phyloP scores from a whole-genome alignment of 2,329 filamentous ascomycete species.

The Cladophialophora chaetospira region DNA sequence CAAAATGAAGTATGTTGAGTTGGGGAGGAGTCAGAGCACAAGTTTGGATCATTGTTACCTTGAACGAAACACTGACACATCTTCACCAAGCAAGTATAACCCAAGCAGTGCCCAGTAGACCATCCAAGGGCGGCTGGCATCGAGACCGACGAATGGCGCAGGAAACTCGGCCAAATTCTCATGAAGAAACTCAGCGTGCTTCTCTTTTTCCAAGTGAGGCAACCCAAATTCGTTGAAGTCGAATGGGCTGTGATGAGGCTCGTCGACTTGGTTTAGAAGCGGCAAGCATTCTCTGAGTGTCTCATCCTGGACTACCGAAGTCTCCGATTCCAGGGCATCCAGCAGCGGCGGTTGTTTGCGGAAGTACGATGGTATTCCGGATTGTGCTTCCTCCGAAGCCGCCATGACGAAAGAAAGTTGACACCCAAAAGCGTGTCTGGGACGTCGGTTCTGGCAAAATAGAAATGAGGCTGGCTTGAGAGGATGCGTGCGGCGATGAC shows the following conservation, averaged over 20 bases:
- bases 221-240: slow-evolving; percentile 71
- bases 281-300: slow-evolving; percentile 71
- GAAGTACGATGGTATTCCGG: slow-evolving; percentile 43
- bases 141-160: slow-evolving; percentile 68
- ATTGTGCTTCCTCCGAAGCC: slow-evolving; percentile 2
- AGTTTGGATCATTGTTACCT: slow-evolving; percentile 42
- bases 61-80: slow-evolving; percentile 66
- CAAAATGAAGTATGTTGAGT: too few species aligned
- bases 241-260: slow-evolving; percentile 47
- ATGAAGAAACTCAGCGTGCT: slow-evolving; percentile 54
- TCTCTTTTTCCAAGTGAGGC: slow-evolving; percentile 68
- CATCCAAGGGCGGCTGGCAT: slow-evolving; percentile 90
- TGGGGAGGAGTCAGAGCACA: too few species aligned
- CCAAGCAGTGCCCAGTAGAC: slow-evolving; percentile 88
- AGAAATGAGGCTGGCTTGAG: too few species aligned
- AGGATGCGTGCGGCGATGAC: neutral
- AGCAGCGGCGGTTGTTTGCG: slow-evolving; percentile 59
- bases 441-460: too few species aligned
- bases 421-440: too few species aligned
- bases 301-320: slow-evolving; percentile 67
- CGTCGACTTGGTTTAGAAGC: slow-evolving; percentile 56
- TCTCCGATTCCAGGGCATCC: slow-evolving; percentile 68
- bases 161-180: slow-evolving; percentile 63
- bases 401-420: slow-evolving; percentile 13
- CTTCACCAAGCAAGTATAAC: slow-evolving; percentile 74